These are phyloP conservation scores for Hevea brasiliensis DNA, from an alignment of 345 rosid species.

Conservation along the genomic window DNA sequence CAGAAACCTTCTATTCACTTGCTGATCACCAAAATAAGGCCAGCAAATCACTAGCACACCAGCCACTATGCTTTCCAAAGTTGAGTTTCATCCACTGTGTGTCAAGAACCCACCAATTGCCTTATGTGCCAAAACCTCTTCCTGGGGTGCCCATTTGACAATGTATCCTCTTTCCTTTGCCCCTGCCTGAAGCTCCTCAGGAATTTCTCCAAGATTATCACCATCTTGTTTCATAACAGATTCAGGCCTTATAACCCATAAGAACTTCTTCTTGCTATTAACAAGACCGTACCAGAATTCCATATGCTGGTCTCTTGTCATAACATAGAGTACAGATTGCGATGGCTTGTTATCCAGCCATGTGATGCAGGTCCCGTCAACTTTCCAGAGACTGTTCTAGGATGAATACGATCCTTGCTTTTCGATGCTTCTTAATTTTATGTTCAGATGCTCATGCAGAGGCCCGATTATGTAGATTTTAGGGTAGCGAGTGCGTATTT, in stretches of 20 bases:
- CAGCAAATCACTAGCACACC: conserved; percentile 79
- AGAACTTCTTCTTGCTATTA: conserved; percentile 41
- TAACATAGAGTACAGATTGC: conserved; percentile 39
- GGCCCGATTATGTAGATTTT: conserved; percentile 63
- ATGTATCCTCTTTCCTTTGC: too few species aligned
- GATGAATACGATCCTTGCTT: too few species aligned
- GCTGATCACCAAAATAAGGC: conserved; percentile 64
- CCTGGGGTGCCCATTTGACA: too few species aligned
- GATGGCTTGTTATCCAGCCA: conserved; percentile 49
- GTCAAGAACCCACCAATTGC: too few species aligned
- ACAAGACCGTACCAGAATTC: too few species aligned
- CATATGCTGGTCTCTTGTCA: conserved; percentile 28
- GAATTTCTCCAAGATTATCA: too few species aligned
- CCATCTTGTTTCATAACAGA: conserved; percentile 7
- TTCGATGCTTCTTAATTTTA: conserved; percentile 25
- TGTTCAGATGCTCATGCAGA: conserved; percentile 36
- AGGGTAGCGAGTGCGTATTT: too few species aligned
- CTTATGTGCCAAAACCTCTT: too few species aligned
- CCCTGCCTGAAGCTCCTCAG: too few species aligned
- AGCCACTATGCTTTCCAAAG: conserved; percentile 43
- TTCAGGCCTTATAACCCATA: conserved; percentile 45
- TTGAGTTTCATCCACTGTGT: too few species aligned
- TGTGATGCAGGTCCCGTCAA: too few species aligned
- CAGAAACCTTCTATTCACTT: conserved; percentile 52
- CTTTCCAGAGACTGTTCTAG: too few species aligned